phyloP scores from a whole-genome alignment of 257 asterid genomes.

The Solanum boliviense region DNA sequence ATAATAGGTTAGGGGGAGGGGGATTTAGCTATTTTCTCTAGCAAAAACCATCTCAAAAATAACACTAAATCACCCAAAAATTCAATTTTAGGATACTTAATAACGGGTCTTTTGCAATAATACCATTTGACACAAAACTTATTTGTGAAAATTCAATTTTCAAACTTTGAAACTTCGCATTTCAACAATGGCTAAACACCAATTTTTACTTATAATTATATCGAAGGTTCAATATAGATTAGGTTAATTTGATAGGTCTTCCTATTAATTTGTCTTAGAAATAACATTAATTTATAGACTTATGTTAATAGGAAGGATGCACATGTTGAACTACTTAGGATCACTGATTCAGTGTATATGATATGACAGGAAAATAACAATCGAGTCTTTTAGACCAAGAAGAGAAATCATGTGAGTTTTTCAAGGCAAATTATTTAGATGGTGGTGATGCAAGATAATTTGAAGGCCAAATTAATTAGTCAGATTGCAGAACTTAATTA shows the following conservation, averaged over 20 bases:
- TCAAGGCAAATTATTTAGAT: not conserved
- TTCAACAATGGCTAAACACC: not conserved
- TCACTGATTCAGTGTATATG: not conserved
- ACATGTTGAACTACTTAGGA: not conserved
- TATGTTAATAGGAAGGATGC: not conserved
- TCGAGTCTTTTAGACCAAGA: too few relatives aligned
- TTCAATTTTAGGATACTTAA: too few relatives aligned
- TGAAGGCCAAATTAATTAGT: not conserved
- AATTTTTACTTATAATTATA: not conserved
- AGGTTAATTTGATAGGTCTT: not conserved
- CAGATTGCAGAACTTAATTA: not conserved
- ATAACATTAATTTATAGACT: not conserved
- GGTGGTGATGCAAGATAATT: not conserved
- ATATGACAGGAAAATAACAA: not conserved
- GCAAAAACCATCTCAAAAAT: too few relatives aligned
- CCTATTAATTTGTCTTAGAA: not conserved
- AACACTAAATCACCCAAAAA: not conserved
- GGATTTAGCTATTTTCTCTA: too few relatives aligned
- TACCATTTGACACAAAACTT: not conserved
- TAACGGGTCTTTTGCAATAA: not conserved
- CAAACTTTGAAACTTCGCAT: not conserved
- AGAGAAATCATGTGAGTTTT: fast-evolving
- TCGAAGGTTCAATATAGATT: not conserved
- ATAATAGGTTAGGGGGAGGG: too few relatives aligned
- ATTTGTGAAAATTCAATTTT: not conserved